These are phyloP conservation scores for Phytophthora pluvialis DNA, from an alignment of 352 stramenopile genomes.

Conservation along the genomic window DNA sequence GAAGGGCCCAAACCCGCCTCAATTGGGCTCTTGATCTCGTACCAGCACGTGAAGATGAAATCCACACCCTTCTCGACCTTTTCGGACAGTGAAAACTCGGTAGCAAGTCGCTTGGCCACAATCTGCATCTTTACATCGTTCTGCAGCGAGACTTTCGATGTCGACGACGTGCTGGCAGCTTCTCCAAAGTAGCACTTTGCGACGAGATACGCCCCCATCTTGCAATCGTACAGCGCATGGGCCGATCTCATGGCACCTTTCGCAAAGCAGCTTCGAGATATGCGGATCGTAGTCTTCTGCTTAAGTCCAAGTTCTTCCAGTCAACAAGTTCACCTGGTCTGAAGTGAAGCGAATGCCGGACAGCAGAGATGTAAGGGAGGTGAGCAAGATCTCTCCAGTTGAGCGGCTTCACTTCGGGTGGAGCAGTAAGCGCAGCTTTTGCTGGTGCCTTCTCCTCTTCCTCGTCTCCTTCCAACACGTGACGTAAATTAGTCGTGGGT, in stretches of 20 bases:
- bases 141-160: slow-evolving; percentile 5
- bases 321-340: slow-evolving; percentile 25
- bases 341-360: slow-evolving; percentile 49
- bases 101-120: slow-evolving; percentile 45
- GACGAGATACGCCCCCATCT: slow-evolving; percentile 35
- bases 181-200: slow-evolving; percentile 49
- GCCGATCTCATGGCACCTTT: slow-evolving; percentile 45
- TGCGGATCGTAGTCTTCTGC: slow-evolving; percentile 43
- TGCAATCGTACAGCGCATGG: slow-evolving; percentile 45
- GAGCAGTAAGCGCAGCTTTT: too few relatives aligned
- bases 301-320: slow-evolving; percentile 36
- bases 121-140: slow-evolving; percentile 50
- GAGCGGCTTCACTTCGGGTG: slow-evolving; percentile 7
- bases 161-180: slow-evolving; percentile 8
- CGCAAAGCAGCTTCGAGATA: slow-evolving; percentile 39
- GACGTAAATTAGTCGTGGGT: neutral
- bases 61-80: slow-evolving; percentile 38
- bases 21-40: slow-evolving; percentile 38
- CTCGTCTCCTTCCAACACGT: slow-evolving; percentile 15
- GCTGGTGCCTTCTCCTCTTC: slow-evolving; percentile 2
- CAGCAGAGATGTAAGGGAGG: slow-evolving; percentile 20
- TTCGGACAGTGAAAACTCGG: slow-evolving; percentile 37
- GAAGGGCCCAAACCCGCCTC: slow-evolving; percentile 10
- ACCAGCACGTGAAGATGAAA: slow-evolving; percentile 56
- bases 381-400: slow-evolving; percentile 24